phyloP scores from a whole-genome alignment of 345 rosid species.

The Rhizophora apiculata region DNA sequence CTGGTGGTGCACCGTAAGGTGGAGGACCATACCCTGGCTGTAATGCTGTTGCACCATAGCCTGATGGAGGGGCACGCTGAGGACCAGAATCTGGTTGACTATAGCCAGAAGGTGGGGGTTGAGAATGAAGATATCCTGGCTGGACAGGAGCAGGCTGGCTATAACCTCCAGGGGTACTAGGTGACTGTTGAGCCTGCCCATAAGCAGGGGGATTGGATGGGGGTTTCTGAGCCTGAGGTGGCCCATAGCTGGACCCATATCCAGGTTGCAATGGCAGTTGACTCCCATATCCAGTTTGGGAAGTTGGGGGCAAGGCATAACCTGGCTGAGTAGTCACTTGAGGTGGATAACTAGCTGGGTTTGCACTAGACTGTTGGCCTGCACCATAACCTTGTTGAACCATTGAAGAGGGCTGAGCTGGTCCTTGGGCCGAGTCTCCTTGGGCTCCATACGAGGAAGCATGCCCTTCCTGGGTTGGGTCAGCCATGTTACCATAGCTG shows the following conservation, averaged over 20 bases:
- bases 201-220: slow-evolving; percentile 55
- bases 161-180: slow-evolving; percentile 67
- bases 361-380: slow-evolving; percentile 56
- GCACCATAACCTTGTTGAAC: slow-evolving; percentile 59
- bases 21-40: slow-evolving; percentile 51
- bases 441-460: slow-evolving; percentile 54
- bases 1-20: slow-evolving; percentile 46
- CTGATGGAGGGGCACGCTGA: slow-evolving; percentile 36
- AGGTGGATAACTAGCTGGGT: slow-evolving; percentile 48
- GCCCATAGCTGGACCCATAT: slow-evolving; percentile 72
- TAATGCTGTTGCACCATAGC: slow-evolving; percentile 36
- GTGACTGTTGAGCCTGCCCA: slow-evolving; percentile 85
- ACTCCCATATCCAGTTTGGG: slow-evolving; percentile 71
- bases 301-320: slow-evolving; percentile 66
- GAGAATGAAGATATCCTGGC: slow-evolving; percentile 75
- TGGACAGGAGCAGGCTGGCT: slow-evolving; percentile 47
- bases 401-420: slow-evolving; percentile 49
- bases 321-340: slow-evolving; percentile 56
- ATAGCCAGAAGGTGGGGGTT: slow-evolving; percentile 78
- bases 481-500: slow-evolving; percentile 49
- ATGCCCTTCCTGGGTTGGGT: slow-evolving; percentile 67
- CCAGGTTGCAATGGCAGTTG: slow-evolving; percentile 58
- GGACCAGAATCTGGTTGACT: slow-evolving; percentile 54
- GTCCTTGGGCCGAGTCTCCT: slow-evolving; percentile 65
- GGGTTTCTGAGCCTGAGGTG: slow-evolving; percentile 63